Evolutionary conservation across 163 green algal species (phyloP).

Genomic region (Smithsoniella earleae): DNA sequence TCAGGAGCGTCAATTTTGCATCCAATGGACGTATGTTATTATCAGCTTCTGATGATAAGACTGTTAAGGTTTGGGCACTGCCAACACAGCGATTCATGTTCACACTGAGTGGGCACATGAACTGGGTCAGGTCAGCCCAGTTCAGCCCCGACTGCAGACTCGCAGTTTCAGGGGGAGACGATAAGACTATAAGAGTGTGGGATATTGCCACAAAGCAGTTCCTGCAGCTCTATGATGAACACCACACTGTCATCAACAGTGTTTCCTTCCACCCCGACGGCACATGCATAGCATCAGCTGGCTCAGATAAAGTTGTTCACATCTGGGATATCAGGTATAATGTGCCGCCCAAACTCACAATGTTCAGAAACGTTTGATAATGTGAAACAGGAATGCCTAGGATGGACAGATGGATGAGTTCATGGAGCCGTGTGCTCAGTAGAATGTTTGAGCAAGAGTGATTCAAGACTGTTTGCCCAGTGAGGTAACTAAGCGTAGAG

Average conservation of each 20-base stretch:
- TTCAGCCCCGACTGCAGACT: conserved; percentile 68
- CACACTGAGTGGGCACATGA: conserved; percentile 71
- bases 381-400: too few relatives aligned
- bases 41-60: conserved; percentile 77
- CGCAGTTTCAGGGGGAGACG: conserved; percentile 65
- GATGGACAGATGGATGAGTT: too few relatives aligned
- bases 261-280: conserved; percentile 78
- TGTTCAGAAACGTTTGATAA: too few relatives aligned
- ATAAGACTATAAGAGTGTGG: conserved; percentile 70
- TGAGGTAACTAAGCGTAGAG: too few relatives aligned
- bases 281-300: conserved; percentile 60
- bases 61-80: conserved; percentile 77
- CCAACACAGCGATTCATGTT: conserved; percentile 64
- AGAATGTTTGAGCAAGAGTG: too few relatives aligned
- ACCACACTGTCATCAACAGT: conserved; percentile 46
- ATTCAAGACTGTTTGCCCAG: too few relatives aligned
- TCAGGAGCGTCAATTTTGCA: conserved; percentile 68
- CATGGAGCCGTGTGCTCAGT: too few relatives aligned
- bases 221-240: conserved; percentile 56
- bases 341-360: too few relatives aligned
- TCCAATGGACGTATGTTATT: conserved; percentile 62
- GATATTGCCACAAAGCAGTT: conserved; percentile 57
- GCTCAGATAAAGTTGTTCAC: conserved; percentile 55
- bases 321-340: conserved; percentile 29
- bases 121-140: conserved; percentile 69